Evolutionary conservation across 2,329 filamentous ascomycete genomes (phyloP), one percentile per base, ranked within the genome.

Genomic region (Neoarthrinium moseri): DNA sequence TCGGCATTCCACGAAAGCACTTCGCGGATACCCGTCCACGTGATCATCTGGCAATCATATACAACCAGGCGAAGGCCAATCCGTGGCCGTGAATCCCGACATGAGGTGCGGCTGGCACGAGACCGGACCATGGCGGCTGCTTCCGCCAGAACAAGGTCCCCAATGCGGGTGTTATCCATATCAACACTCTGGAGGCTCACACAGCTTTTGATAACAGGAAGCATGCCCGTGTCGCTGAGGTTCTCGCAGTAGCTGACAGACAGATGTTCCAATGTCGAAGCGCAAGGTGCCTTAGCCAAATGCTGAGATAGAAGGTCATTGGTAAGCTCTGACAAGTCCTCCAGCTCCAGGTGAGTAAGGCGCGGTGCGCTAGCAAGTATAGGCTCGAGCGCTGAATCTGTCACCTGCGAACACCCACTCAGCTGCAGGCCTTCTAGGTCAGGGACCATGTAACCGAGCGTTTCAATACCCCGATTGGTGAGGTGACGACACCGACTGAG

Each of bases 121-220:
- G 75, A 73, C 46, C 84, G 82, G 13, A 96, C 80, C 71, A 89
- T 87, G n/a, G 81, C 74, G 7, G 91, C 89, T 2, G 91, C 90
- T 71, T 96, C 92, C 46, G 85, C 81, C 8, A 97, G 81, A 4
- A 89, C 84, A 2, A 96, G 78, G 59, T 97, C 90, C 13, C 89
- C 92, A 51, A 96, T 83, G 37, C 88, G 84, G 0, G 92, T 97
- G 64, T 97, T 97, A 70, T 99, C 94, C 75, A 97, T 84, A 43
- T 95, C 89, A 12, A 95, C 71, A 23, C 77, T 88, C 38, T 75
- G 74, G 12, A 97, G 75, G 12, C 71, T 76, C 0, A 78, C 75
- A 64, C 91, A 95, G 23, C 77, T 79, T 59, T 90, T 89, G 55
- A 97, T 74, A 3, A 96, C 73, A 1, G 88, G 87, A 0, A 96